phyloP scores from a whole-genome alignment of 2,329 filamentous ascomycete genomes.

The Diplocarpon rosae region DNA sequence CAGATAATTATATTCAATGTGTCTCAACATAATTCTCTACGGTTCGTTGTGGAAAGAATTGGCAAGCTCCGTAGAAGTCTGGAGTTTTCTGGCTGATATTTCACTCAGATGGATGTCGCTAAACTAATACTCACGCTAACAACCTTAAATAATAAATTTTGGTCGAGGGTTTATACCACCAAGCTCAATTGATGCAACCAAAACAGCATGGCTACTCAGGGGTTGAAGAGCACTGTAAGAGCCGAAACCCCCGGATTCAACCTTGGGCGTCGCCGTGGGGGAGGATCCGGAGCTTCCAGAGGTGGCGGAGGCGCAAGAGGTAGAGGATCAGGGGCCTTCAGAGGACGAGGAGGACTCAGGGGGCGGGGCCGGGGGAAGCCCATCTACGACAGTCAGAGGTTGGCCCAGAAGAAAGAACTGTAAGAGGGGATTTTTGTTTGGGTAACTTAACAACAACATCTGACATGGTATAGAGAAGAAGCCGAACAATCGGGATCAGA shows the following conservation, averaged over 20 bases:
- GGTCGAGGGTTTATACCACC: no score
- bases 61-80: no score
- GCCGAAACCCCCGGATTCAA: not conserved
- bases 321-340: conserved; percentile 1
- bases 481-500: conserved; percentile 26
- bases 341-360: conserved; percentile 15
- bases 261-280: conserved; percentile 3
- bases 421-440: conserved; percentile 3
- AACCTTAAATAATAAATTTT: no score
- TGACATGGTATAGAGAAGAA: conserved; percentile 16
- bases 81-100: no score
- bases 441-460: not conserved
- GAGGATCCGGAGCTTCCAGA: conserved; percentile 16
- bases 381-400: conserved; percentile 36
- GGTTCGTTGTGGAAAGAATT: no score
- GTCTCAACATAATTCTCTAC: no score
- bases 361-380: conserved; percentile 27
- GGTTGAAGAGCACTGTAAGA: conserved; percentile 19
- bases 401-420: conserved; percentile 35
- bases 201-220: conserved; percentile 17
- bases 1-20: no score
- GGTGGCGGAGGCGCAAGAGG: conserved; percentile 10
- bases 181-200: no score
- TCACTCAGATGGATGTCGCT: no score
- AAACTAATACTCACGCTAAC: no score